Conservation (phyloP, 371 early-diverging fungal genomes). For the Apophysomyces sp. region DNA sequence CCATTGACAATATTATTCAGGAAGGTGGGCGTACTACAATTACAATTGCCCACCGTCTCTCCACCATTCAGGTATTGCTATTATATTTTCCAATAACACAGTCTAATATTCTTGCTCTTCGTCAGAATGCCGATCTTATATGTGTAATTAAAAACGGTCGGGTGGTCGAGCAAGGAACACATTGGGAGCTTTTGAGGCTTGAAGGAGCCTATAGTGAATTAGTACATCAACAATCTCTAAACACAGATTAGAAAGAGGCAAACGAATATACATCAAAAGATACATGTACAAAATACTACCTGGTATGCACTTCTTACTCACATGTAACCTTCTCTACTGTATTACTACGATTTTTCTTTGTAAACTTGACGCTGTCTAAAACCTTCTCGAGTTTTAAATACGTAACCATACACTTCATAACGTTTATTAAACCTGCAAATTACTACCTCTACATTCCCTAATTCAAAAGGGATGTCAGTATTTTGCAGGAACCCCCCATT, state of each 20-base stretch:
- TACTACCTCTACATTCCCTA: too few species aligned
- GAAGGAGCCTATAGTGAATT: conserved; percentile 50
- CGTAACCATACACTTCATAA: too few species aligned
- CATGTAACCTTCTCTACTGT: too few species aligned
- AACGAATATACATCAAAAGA: too few species aligned
- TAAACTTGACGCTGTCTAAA: too few species aligned
- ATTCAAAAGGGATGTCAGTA: too few species aligned
- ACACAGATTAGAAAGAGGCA: background rate
- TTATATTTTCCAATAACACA: conserved; percentile 9
- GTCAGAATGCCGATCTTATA: conserved; percentile 76
- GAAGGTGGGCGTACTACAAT: conserved; percentile 65
- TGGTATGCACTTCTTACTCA: too few species aligned
- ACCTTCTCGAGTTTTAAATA: too few species aligned
- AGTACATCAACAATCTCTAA: conserved; percentile 29
- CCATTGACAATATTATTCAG: conserved; percentile 71
- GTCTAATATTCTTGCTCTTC: conserved; percentile 65
- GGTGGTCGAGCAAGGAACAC: conserved; percentile 69
- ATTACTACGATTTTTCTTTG: too few species aligned
- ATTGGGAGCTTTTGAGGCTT: conserved; percentile 50
- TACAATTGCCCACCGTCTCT: conserved; percentile 70
- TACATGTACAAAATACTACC: too few species aligned
- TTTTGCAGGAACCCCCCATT: too few species aligned
- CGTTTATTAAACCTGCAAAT: too few species aligned
- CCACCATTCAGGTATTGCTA: conserved; percentile 51
- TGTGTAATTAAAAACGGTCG: conserved; percentile 69